phyloP scores from a whole-genome alignment of 257 asterid genomes.

The Solanum habrochaites region DNA sequence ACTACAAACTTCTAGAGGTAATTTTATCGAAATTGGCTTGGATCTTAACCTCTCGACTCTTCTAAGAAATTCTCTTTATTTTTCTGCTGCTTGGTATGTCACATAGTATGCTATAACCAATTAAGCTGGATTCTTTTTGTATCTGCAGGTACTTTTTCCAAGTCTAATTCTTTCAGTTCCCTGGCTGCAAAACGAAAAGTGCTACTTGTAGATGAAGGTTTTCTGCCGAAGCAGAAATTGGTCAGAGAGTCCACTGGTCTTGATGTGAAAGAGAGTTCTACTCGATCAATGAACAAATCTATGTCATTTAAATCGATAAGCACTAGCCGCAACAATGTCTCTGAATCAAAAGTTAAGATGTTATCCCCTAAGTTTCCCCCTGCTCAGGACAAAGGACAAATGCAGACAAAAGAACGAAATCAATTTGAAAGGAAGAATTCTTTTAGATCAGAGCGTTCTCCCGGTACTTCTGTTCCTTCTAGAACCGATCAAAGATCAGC shows the following conservation, averaged over 20 bases:
- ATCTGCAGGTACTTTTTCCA: constrained; percentile 53
- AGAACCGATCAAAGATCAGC: constrained; percentile 38
- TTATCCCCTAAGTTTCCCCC: constrained; percentile 48
- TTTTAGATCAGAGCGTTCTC: constrained; percentile 36
- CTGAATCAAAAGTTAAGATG: constrained; percentile 62
- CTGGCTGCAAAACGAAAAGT: constrained; percentile 55
- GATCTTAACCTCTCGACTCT: background rate
- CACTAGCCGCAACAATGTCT: constrained; percentile 16
- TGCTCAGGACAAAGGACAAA: constrained; percentile 32
- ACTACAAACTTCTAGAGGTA: constrained; percentile 41
- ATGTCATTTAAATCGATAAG: constrained; percentile 53
- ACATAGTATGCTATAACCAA: background rate
- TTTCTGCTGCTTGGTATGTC: background rate
- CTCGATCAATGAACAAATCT: constrained; percentile 59
- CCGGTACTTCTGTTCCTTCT: constrained; percentile 28
- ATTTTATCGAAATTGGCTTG: background rate
- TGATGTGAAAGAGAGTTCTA: constrained; percentile 43
- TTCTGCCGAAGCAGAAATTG: constrained; percentile 58
- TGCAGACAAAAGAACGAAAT: constrained; percentile 40
- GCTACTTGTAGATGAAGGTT: constrained; percentile 62
- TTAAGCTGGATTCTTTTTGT: background rate
- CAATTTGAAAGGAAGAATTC: constrained; percentile 55
- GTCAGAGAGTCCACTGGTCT: constrained; percentile 41
- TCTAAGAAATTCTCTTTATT: background rate
- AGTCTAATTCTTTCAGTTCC: constrained; percentile 68